Percentiles rank a stretch among this genome's conserved stretches.
phyloP scores from a whole-genome alignment of 2,329 filamentous ascomycete species.

The Atkinsonella texensis region DNA sequence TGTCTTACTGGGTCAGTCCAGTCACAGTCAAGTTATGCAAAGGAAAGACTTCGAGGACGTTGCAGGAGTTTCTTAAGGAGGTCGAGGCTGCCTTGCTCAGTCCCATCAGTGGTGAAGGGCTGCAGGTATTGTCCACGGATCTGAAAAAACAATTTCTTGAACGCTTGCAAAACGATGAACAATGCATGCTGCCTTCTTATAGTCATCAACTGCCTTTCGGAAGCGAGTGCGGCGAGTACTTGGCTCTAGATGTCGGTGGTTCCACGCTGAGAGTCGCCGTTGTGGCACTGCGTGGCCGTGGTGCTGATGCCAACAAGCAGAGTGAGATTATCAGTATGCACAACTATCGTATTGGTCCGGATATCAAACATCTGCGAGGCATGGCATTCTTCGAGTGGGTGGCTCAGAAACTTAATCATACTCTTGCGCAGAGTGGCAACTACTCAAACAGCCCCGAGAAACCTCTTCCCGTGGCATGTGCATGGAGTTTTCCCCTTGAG shows the following conservation, averaged over 20 bases:
- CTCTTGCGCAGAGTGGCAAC: conserved; percentile 33
- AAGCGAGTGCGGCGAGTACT: conserved; percentile 43
- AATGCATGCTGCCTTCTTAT: conserved; percentile 55
- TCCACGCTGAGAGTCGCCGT: conserved; percentile 55
- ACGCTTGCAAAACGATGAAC: conserved; percentile 36
- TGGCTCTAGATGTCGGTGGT: conserved; percentile 57
- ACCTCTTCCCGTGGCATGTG: conserved; percentile 46
- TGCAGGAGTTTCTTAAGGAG: conserved; percentile 43
- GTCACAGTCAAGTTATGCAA: conserved; percentile 19
- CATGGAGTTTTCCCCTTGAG: conserved; percentile 62
- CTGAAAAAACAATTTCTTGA: conserved; percentile 44
- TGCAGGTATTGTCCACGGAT: conserved; percentile 33
- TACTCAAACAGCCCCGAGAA: conserved; percentile 24
- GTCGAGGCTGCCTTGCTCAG: conserved; percentile 40
- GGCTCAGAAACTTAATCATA: conserved; percentile 46
- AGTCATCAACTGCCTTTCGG: conserved; percentile 52
- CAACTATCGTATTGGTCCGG: conserved; percentile 43
- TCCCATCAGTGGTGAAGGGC: conserved; percentile 32
- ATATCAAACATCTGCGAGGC: conserved; percentile 45
- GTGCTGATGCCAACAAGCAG: conserved; percentile 23
- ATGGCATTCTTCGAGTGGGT: conserved; percentile 58
- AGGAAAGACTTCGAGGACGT: conserved; percentile 15
- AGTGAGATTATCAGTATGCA: conserved; percentile 42
- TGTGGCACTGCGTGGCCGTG: conserved; percentile 43
- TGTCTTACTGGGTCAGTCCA: conserved; percentile 41